Conservation (phyloP, 495 filamentous ascomycete species). For the Pyronema domesticum region DNA sequence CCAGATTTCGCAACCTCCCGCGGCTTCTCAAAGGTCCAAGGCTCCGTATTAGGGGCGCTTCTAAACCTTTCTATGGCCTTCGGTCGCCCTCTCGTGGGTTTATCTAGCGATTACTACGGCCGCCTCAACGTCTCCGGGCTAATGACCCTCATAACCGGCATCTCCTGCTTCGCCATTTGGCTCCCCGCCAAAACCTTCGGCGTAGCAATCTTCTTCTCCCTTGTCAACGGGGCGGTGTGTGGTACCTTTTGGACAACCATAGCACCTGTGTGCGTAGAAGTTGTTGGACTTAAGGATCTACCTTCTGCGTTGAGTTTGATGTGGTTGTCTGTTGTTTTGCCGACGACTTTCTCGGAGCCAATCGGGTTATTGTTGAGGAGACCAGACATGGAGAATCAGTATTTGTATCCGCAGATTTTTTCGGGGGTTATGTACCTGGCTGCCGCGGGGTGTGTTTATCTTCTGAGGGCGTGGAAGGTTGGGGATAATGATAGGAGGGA, state of each 20-base stretch:
- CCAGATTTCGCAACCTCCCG: constrained; percentile 48
- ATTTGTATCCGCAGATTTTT: constrained; percentile 48
- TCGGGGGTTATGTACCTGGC: constrained; percentile 48
- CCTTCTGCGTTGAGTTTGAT: constrained; percentile 43
- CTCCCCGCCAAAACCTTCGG: constrained; percentile 37
- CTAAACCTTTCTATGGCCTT: constrained; percentile 49
- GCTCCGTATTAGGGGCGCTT: constrained; percentile 50
- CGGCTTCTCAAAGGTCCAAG: constrained; percentile 47
- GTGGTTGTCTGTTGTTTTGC: constrained; percentile 46
- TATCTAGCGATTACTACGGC: constrained; percentile 46
- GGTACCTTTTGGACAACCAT: constrained; percentile 48
- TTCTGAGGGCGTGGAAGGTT: constrained; percentile 43
- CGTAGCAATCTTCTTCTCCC: constrained; percentile 40
- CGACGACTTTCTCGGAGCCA: constrained; percentile 43
- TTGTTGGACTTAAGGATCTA: constrained; percentile 44
- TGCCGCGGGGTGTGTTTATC: constrained; percentile 36
- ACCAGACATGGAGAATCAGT: constrained; percentile 30
- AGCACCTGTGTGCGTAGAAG: constrained; percentile 33
- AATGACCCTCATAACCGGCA: constrained; percentile 40
- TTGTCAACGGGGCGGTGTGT: constrained; percentile 43
- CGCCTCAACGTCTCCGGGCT: constrained; percentile 47
- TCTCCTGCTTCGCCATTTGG: constrained; percentile 50
- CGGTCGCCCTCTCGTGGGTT: constrained; percentile 50
- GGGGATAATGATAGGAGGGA: constrained; percentile 33
- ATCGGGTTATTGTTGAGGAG: constrained; percentile 43